Percentiles rank a stretch among this genome's conserved stretches.
Conservation (phyloP, 2,329 filamentous ascomycete genomes). For the Aspergillus fumigatus region DNA sequence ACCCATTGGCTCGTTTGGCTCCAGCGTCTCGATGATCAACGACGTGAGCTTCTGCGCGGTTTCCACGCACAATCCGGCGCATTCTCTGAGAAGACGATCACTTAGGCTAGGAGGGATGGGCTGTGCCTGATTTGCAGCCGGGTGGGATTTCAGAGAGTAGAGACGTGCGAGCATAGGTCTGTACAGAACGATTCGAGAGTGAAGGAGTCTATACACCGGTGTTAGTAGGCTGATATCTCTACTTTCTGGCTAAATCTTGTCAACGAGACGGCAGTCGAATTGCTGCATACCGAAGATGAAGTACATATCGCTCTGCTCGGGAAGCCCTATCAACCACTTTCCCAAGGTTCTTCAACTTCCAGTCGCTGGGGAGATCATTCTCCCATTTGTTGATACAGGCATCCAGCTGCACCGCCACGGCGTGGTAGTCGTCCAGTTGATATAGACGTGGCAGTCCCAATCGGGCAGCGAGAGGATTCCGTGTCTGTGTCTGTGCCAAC, state of each 20-base stretch:
- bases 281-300: conserved; percentile 9
- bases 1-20: conserved; percentile 10
- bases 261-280: no score
- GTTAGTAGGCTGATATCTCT: no score
- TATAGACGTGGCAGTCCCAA: conserved; percentile 6
- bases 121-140: neutral
- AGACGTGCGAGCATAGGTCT: conserved; percentile 16
- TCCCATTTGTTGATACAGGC: conserved; percentile 15
- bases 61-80: conserved; percentile 14
- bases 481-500: conserved; percentile 15
- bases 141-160: conserved; percentile 7
- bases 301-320: conserved; percentile 10
- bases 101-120: conserved; percentile 4
- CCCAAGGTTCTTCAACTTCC: conserved; percentile 5
- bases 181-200: conserved; percentile 13
- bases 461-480: conserved; percentile 9
- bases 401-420: conserved; percentile 13
- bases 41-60: conserved; percentile 11
- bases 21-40: conserved; percentile 9
- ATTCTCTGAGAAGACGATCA: conserved; percentile 13
- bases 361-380: conserved; percentile 8
- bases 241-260: no score
- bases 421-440: conserved; percentile 16
- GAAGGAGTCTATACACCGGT: conserved; percentile 8
- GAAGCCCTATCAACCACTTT: conserved; percentile 4